Conservation (phyloP, 257 asterid species). For the Solanum bulbocastanum region DNA sequence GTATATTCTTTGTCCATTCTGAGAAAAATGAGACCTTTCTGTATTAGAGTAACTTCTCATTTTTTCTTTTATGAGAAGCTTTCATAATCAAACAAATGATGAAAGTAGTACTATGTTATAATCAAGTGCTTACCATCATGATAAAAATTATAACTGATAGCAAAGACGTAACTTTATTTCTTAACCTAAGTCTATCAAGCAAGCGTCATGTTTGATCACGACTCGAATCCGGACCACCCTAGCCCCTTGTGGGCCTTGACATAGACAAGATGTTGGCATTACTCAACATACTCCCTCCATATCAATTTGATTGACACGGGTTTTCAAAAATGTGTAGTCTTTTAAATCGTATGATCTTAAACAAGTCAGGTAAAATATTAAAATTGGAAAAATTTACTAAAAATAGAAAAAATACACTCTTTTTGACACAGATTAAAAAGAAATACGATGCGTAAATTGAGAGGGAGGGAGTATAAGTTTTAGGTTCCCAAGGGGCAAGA, state of each 20-base stretch:
- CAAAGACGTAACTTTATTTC: rapidly evolving
- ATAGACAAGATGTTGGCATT: no score
- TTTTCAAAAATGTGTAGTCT: not conserved
- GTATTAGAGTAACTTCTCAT: not conserved
- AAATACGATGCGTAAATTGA: not conserved
- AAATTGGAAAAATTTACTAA: no score
- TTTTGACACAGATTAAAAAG: no score
- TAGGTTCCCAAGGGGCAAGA: conserved; percentile 6
- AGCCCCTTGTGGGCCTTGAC: no score
- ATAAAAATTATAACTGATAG: no score
- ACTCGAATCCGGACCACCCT: rapidly evolving
- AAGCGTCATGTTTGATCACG: rapidly evolving
- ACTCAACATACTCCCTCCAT: not conserved
- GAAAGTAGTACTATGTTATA: not conserved
- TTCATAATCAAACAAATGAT: not conserved
- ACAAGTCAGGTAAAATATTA: no score
- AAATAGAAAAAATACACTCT: rapidly evolving
- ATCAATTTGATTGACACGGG: not conserved
- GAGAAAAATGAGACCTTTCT: not conserved
- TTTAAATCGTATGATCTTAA: not conserved
- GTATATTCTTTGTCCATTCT: not conserved
- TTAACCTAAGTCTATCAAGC: not conserved
- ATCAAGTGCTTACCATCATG: rapidly evolving
- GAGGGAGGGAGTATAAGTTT: not conserved
- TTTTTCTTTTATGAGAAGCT: not conserved